Evolutionary conservation across 2,329 filamentous ascomycete genomes (phyloP).

Genomic region (Epichloe gansuensis): DNA sequence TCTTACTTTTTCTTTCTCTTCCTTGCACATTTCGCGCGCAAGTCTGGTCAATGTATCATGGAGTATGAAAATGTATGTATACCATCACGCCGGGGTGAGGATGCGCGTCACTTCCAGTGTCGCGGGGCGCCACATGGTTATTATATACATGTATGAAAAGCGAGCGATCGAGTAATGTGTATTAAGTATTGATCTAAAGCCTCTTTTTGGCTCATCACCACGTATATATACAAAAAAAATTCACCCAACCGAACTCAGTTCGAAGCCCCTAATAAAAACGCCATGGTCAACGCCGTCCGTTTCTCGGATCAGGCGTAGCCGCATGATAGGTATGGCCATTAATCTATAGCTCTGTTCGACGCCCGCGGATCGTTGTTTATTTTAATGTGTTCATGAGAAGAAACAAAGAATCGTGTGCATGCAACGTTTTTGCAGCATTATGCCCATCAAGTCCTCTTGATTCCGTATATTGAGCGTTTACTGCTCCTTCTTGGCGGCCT

Average conservation of each 20-base stretch:
- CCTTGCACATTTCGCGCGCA: no score
- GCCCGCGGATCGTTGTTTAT: not conserved
- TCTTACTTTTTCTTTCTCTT: not conserved
- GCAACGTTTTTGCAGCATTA: not conserved
- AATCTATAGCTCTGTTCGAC: slow-evolving; percentile 4
- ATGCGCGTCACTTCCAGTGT: no score
- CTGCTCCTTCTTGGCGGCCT: slow-evolving; percentile 50
- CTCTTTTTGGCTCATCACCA: not conserved
- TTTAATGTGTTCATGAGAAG: not conserved
- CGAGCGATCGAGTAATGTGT: slow-evolving; percentile 3
- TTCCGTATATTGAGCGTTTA: slow-evolving; percentile 23
- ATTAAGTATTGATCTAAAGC: slow-evolving; percentile 5
- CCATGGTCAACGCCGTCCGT: slow-evolving; percentile 16
- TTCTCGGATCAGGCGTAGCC: slow-evolving; percentile 10
- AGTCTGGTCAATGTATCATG: not conserved
- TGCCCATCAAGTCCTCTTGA: not conserved
- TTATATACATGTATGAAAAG: not conserved
- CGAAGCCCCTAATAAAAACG: slow-evolving; percentile 13
- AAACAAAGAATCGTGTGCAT: not conserved
- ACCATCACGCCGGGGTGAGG: no score
- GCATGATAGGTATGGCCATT: slow-evolving; percentile 5
- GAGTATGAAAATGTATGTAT: no score
- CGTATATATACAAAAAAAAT: slow-evolving; percentile 16
- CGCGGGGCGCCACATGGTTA: not conserved
- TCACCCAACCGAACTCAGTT: slow-evolving; percentile 15